phyloP scores from a whole-genome alignment of 2,329 filamentous ascomycete genomes.

The Ophiocordyceps unilateralis region DNA sequence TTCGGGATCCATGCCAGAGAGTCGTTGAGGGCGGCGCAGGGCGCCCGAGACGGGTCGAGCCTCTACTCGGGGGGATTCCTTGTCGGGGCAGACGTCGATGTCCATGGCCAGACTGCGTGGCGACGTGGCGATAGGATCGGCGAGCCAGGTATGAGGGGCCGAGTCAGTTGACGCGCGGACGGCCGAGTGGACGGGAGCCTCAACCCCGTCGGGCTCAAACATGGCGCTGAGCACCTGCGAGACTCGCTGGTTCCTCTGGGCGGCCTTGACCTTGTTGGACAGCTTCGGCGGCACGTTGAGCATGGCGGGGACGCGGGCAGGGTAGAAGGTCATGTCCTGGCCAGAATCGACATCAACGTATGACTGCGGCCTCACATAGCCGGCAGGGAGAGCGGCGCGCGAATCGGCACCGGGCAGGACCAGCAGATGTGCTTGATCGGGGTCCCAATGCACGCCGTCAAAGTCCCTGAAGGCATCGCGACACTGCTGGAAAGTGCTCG shows the following conservation, averaged over 20 bases:
- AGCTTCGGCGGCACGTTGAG: constrained; percentile 81
- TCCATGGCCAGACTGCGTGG: neutral
- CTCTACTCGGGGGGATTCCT: no score
- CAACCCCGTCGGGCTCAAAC: constrained; percentile 11
- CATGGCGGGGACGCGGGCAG: constrained; percentile 84
- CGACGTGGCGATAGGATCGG: constrained; percentile 21
- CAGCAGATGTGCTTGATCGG: constrained; percentile 21
- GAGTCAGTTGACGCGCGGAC: neutral
- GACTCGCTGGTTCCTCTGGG: constrained; percentile 50
- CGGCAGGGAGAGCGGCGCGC: constrained; percentile 8
- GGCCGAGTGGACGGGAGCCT: neutral
- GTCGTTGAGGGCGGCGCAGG: constrained; percentile 16
- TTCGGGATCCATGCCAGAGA: constrained; percentile 14
- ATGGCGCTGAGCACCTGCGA: constrained; percentile 56
- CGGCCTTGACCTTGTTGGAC: constrained; percentile 51
- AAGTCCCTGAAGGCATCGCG: constrained; percentile 61
- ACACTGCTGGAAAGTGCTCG: constrained; percentile 47
- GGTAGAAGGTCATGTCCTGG: constrained; percentile 84
- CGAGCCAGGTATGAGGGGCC: constrained; percentile 21
- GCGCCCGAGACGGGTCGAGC: constrained; percentile 6
- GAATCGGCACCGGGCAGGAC: constrained; percentile 7
- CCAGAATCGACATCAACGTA: constrained; percentile 48
- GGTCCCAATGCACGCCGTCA: constrained; percentile 60
- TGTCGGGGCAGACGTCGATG: no score
- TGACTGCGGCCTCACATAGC: constrained; percentile 28